Evolutionary conservation across 2,329 filamentous ascomycete species (phyloP).

Genomic region (Aspergillus ustus): DNA sequence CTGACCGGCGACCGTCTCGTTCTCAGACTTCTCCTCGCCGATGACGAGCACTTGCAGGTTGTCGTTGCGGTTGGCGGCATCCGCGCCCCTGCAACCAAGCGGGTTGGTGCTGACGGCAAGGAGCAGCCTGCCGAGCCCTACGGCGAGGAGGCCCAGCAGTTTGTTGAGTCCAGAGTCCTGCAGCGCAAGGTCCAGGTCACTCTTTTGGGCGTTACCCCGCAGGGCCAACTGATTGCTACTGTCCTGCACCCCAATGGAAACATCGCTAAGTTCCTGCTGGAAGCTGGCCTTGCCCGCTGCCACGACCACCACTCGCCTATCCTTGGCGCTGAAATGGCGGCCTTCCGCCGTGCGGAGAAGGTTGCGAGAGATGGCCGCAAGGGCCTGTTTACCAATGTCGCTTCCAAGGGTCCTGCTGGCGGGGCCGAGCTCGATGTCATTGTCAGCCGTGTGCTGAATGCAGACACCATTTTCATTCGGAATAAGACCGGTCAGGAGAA

Average conservation of each 20-base stretch:
- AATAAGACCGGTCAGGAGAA: slow-evolving; percentile 86
- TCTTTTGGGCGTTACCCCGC: slow-evolving; percentile 83
- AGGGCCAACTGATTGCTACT: slow-evolving; percentile 86
- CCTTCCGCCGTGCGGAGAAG: slow-evolving; percentile 84
- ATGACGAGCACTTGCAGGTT: slow-evolving; percentile 84
- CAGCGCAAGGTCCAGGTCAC: slow-evolving; percentile 84
- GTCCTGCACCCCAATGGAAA: slow-evolving; percentile 89
- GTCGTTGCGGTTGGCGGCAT: slow-evolving; percentile 89
- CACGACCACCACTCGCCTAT: slow-evolving; percentile 95
- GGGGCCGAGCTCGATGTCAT: slow-evolving; percentile 74
- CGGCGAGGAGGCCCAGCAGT: slow-evolving; percentile 85
- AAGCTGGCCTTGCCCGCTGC: slow-evolving; percentile 87
- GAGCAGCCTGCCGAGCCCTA: slow-evolving; percentile 85
- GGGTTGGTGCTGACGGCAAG: slow-evolving; percentile 77
- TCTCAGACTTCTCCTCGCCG: slow-evolving; percentile 76
- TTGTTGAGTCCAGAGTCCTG: slow-evolving; percentile 82
- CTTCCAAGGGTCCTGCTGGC: slow-evolving; percentile 62
- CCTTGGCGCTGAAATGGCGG: slow-evolving; percentile 85
- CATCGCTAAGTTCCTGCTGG: slow-evolving; percentile 87
- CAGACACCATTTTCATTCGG: slow-evolving; percentile 85
- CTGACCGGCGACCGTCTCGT: slow-evolving; percentile 89
- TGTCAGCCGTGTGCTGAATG: slow-evolving; percentile 83
- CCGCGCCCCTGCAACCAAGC: slow-evolving; percentile 85
- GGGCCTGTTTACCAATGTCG: slow-evolving; percentile 80
- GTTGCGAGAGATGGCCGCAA: slow-evolving; percentile 75